These are phyloP conservation scores for Hanseniaspora sp. DNA, from an alignment of 1,139 yeast species.

Conservation along the genomic window DNA sequence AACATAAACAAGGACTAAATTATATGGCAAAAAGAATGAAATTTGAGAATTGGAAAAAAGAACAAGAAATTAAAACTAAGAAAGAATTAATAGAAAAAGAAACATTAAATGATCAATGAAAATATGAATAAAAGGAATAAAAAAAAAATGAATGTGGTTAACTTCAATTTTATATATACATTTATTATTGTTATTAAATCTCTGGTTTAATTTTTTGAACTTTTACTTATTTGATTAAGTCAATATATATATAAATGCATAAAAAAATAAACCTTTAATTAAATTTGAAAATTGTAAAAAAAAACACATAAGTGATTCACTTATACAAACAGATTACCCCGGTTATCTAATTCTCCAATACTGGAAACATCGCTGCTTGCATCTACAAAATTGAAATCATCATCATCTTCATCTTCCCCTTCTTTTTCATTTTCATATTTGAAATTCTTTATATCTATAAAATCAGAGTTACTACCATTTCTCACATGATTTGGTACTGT, in stretches of 20 bases:
- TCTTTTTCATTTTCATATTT: background rate
- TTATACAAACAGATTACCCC: conserved; percentile 15
- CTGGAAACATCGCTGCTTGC: conserved; percentile 15
- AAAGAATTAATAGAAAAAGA: background rate
- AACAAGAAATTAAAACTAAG: conserved; percentile 3
- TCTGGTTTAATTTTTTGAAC: too few species aligned
- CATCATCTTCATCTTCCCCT: conserved; percentile 8
- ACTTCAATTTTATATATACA: background rate
- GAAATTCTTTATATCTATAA: background rate
- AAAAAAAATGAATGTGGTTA: background rate
- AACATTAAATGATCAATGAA: background rate
- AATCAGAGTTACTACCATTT: background rate
- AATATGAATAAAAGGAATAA: background rate
- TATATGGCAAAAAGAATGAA: conserved; percentile 36
- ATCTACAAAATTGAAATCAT: conserved; percentile 15
- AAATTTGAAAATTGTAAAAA: background rate
- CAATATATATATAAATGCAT: background rate
- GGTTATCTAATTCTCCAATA: conserved; percentile 13
- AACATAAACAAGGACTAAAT: conserved; percentile 43
- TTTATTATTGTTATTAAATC: too few species aligned
- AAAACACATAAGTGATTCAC: background rate
- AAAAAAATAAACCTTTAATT: background rate
- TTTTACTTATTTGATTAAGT: too few species aligned
- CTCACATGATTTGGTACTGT: background rate
- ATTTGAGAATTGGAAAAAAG: conserved; percentile 34